These are phyloP conservation scores for Ceratorhiza oryzae-sativae DNA, from an alignment of 1,284 basidiomycete species.

Conservation along the genomic window DNA sequence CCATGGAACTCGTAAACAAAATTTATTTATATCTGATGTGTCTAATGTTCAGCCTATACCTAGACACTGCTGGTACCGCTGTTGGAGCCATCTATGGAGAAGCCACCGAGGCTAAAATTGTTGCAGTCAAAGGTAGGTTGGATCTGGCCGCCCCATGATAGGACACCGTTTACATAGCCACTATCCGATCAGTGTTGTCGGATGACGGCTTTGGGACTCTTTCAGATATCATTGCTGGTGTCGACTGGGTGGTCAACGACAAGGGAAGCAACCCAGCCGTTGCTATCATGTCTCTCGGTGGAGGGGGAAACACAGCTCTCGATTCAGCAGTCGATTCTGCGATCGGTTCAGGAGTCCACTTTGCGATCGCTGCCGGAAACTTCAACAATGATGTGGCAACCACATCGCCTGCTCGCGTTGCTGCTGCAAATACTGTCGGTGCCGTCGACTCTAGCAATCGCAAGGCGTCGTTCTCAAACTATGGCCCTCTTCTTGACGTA, in stretches of 20 bases:
- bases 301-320: conserved; percentile 33
- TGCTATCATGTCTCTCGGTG: conserved; percentile 41
- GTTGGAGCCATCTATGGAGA: conserved; percentile 81
- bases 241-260: conserved; percentile 76
- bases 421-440: conserved; percentile 84
- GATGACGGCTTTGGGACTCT: conserved; percentile 92
- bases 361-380: conserved; percentile 91
- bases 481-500: conserved; percentile 54
- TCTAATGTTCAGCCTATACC: too few relatives aligned
- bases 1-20: conserved; percentile 32
- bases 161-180: not conserved
- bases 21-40: too few relatives aligned
- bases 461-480: conserved; percentile 89
- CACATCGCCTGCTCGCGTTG: conserved; percentile 61
- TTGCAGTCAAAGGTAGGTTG: conserved; percentile 84
- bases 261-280: conserved; percentile 30
- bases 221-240: conserved; percentile 90
- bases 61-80: conserved; percentile 52
- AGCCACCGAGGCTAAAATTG: conserved; percentile 89
- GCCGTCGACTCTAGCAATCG: conserved; percentile 82
- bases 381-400: conserved; percentile 60
- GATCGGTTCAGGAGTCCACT: conserved; percentile 86
- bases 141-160: not conserved
- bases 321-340: conserved; percentile 49
- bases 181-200: conserved; percentile 65